Evolutionary conservation across 129 eudicot species (phyloP).

Genomic region (Chrysanthemum seticuspe): DNA sequence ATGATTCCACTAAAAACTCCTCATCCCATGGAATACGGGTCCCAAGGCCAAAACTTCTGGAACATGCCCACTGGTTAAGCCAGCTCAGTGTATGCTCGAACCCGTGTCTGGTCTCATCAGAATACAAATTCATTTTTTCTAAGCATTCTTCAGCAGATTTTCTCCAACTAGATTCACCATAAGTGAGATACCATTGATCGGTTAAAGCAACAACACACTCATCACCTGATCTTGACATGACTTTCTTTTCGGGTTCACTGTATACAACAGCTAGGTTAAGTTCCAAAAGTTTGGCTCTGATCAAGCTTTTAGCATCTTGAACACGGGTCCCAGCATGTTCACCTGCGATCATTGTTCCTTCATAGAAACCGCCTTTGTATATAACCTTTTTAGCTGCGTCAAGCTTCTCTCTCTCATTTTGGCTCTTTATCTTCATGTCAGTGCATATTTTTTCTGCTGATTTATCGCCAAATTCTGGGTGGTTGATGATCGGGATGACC

Average conservation of each 20-base stretch:
- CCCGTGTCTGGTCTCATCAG: constrained; percentile 81
- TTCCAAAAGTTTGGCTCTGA: constrained; percentile 44
- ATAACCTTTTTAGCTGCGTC: constrained; percentile 72
- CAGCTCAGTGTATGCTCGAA: constrained; percentile 83
- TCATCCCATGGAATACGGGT: constrained; percentile 90
- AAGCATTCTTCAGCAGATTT: constrained; percentile 63
- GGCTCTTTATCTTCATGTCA: constrained; percentile 75
- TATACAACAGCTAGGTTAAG: constrained; percentile 52
- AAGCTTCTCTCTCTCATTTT: constrained; percentile 73
- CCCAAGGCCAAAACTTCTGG: constrained; percentile 84
- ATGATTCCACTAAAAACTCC: constrained; percentile 74
- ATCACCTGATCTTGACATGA: constrained; percentile 89
- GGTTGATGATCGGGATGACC: constrained; percentile 59
- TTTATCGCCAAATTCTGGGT: constrained; percentile 52
- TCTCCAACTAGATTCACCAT: constrained; percentile 74
- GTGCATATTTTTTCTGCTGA: constrained; percentile 62
- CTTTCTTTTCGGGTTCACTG: constrained; percentile 87
- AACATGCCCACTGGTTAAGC: constrained; percentile 91
- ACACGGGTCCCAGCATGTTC: constrained; percentile 48
- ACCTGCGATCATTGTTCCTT: constrained; percentile 53
- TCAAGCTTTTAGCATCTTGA: constrained; percentile 51
- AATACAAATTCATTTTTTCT: constrained; percentile 62
- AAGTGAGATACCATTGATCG: constrained; percentile 86
- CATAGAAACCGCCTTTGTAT: constrained; percentile 68
- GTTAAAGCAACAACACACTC: constrained; percentile 95